Percentiles rank a stretch among this genome's conserved stretches.
Evolutionary conservation across 1,284 basidiomycete genomes (phyloP).

Genomic region (Malassezia japonica): DNA sequence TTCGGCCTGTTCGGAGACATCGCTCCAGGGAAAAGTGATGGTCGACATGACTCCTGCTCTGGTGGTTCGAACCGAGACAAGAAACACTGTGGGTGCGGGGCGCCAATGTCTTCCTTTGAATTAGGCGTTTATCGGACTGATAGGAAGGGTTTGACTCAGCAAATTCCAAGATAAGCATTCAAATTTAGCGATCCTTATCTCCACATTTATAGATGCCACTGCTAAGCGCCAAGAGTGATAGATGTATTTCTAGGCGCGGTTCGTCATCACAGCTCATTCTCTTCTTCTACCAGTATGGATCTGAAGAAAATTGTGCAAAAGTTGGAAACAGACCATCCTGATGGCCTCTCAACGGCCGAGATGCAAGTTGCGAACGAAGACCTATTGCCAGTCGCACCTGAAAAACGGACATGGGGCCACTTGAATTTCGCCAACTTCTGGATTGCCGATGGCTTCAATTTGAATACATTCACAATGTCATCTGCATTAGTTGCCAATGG

Average conservation of each 20-base stretch:
- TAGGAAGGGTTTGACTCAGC: too few species aligned
- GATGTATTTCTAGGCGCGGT: too few species aligned
- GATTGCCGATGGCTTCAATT: slow-evolving; percentile 39
- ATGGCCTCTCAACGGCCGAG: background rate
- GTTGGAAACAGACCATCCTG: background rate
- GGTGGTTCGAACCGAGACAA: too few species aligned
- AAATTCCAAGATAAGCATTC: too few species aligned
- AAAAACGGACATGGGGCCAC: slow-evolving; percentile 28
- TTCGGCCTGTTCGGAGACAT: background rate
- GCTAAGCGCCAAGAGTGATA: too few species aligned
- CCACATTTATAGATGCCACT: too few species aligned
- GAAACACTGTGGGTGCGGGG: too few species aligned
- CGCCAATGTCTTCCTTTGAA: too few species aligned
- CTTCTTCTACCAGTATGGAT: too few species aligned
- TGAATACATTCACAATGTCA: slow-evolving; percentile 26
- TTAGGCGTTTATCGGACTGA: too few species aligned
- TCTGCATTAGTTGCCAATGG: slow-evolving; percentile 13
- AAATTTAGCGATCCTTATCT: too few species aligned
- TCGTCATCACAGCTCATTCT: too few species aligned
- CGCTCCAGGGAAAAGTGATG: background rate
- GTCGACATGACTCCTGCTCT: background rate
- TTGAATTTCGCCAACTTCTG: slow-evolving; percentile 34
- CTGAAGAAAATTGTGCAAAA: background rate
- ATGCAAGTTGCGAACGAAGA: slow-evolving; percentile 1
- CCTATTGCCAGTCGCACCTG: slow-evolving; percentile 14